Percentiles rank a stretch among this genome's conserved stretches.
Evolutionary conservation across 352 stramenopile genomes (phyloP).

Genomic region (Hyaloperonospora arabidopsidis): DNA sequence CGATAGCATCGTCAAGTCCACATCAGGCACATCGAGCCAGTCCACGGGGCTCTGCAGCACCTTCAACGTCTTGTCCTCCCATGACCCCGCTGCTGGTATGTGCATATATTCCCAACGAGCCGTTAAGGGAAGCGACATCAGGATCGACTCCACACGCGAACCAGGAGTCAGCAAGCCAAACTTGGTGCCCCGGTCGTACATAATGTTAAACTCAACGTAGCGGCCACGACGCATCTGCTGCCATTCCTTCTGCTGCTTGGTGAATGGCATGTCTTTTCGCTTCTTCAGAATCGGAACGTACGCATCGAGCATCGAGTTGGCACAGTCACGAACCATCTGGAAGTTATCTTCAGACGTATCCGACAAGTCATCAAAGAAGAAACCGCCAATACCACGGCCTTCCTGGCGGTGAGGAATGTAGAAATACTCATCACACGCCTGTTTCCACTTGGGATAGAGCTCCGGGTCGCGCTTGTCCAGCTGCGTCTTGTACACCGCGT

Average conservation of each 20-base stretch:
- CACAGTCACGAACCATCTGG: slow-evolving; percentile 68
- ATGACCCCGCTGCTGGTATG: slow-evolving; percentile 78
- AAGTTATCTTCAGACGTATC: slow-evolving; percentile 87
- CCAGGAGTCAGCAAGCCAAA: slow-evolving; percentile 95
- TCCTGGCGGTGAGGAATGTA: slow-evolving; percentile 95
- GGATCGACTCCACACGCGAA: slow-evolving; percentile 96
- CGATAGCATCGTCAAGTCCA: slow-evolving; percentile 61
- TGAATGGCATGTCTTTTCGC: slow-evolving; percentile 94
- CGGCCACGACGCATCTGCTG: slow-evolving; percentile 93
- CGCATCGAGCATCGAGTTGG: slow-evolving; percentile 83
- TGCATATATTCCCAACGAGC: slow-evolving; percentile 96
- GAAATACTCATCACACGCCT: slow-evolving; percentile 97
- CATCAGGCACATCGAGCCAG: slow-evolving; percentile 86
- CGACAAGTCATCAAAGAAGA: slow-evolving; percentile 98
- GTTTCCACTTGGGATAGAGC: slow-evolving; percentile 94
- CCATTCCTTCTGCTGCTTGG: slow-evolving; percentile 94
- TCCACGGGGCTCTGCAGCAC: slow-evolving; percentile 91
- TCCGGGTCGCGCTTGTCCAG: slow-evolving; percentile 90
- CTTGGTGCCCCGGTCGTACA: slow-evolving; percentile 97
- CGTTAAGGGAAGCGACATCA: slow-evolving; percentile 97
- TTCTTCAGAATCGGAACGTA: slow-evolving; percentile 94
- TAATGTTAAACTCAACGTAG: slow-evolving; percentile 99
- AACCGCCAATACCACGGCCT: slow-evolving; percentile 92
- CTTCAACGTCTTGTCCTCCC: slow-evolving; percentile 90
- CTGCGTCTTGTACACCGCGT: slow-evolving; percentile 93